phyloP scores from a whole-genome alignment of 345 rosid species.

The Pugionium dolabratum region DNA sequence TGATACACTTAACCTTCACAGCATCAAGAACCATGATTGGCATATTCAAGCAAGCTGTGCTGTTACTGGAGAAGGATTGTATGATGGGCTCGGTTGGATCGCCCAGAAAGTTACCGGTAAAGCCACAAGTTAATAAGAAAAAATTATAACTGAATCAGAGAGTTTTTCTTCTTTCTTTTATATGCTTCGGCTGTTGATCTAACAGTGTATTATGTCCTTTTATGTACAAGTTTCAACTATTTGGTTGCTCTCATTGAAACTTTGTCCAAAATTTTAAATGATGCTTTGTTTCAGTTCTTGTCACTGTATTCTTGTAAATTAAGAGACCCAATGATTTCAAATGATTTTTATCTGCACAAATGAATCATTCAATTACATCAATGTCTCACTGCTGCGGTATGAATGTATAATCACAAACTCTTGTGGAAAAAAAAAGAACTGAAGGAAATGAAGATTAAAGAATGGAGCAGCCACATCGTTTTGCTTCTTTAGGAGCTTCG shows the following conservation, averaged over 20 bases:
- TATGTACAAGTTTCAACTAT: constrained; percentile 7
- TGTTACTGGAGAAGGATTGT: constrained; percentile 82
- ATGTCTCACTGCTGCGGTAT: constrained; percentile 5
- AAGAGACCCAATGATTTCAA: constrained; percentile 10
- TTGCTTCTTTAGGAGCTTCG: constrained; percentile 62
- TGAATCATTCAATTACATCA: constrained; percentile 38
- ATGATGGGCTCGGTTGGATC: constrained; percentile 88
- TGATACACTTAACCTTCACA: constrained; percentile 82
- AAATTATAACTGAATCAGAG: constrained; percentile 1
- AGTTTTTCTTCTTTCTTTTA: neutral
- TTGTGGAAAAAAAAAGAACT: neutral
- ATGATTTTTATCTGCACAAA: constrained; percentile 40
- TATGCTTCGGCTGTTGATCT: constrained; percentile 22
- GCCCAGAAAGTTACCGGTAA: constrained; percentile 83
- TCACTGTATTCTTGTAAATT: constrained; percentile 21
- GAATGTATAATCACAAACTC: constrained; percentile 31
- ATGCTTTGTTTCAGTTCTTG: constrained; percentile 19
- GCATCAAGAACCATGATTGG: constrained; percentile 96
- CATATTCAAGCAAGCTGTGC: constrained; percentile 95
- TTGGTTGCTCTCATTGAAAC: constrained; percentile 16
- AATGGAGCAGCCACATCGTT: constrained; percentile 74
- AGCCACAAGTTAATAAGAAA: constrained; percentile 52
- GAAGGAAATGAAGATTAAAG: constrained; percentile 42
- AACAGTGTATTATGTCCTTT: constrained; percentile 21
- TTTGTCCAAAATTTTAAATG: constrained; percentile 16